These are phyloP conservation scores for Effrenium voratum DNA, from an alignment of 73 alveolate species.

Conservation along the genomic window DNA sequence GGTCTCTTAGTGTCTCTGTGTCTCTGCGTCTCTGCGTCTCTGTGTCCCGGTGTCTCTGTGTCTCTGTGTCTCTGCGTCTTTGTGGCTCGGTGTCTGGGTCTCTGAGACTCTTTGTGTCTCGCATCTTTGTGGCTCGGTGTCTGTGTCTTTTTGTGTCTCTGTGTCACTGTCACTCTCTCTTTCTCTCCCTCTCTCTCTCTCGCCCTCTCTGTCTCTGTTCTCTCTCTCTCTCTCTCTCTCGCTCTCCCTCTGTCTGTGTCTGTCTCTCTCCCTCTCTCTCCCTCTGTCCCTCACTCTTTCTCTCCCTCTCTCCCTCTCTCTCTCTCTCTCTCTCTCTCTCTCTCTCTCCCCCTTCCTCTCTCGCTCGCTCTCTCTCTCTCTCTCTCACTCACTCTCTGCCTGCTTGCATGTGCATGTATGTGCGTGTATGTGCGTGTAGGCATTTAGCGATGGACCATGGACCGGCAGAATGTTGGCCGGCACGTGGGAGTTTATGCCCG, in stretches of 20 bases:
- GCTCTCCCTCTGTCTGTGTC: not conserved
- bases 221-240: not conserved
- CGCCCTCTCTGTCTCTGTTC: not conserved
- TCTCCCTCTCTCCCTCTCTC: too few relatives aligned
- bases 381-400: too few relatives aligned
- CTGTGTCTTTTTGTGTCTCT: not conserved
- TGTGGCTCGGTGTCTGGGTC: not conserved
- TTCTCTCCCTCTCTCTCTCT: not conserved
- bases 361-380: too few relatives aligned
- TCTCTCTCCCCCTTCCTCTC: too few relatives aligned
- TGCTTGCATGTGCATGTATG: too few relatives aligned
- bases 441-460: too few relatives aligned
- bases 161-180: not conserved
- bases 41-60: not conserved
- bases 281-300: not conserved
- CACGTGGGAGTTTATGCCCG: too few relatives aligned
- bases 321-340: too few relatives aligned
- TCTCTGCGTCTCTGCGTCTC: constrained; percentile 12
- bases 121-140: not conserved
- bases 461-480: too few relatives aligned
- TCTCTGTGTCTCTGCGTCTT: not conserved
- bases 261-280: not conserved
- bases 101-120: not conserved
- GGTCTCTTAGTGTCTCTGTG: not conserved
- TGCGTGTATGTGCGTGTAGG: too few relatives aligned